A percentile compares a stretch with the other conserved stretches of the same genome.
Evolutionary conservation across 306 rosid species (phyloP).

Genomic region (Sechiopsis laciniata): DNA sequence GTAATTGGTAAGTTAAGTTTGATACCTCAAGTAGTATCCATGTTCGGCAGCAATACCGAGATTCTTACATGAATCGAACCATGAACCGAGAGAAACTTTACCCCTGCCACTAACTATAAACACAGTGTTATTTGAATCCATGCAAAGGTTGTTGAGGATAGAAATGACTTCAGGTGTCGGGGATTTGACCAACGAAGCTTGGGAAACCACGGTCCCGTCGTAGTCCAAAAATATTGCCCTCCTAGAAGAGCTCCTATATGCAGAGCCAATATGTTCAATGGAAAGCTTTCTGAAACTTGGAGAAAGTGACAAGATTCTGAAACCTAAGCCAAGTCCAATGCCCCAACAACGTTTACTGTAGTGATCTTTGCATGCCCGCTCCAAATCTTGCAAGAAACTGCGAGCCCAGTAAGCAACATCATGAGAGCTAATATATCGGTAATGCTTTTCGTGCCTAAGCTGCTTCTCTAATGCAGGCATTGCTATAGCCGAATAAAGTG

Average conservation of each 20-base stretch:
- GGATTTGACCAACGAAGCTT: slow-evolving; percentile 43
- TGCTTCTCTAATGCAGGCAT: slow-evolving; percentile 58
- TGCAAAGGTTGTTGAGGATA: slow-evolving; percentile 58
- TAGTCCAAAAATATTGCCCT: slow-evolving; percentile 85
- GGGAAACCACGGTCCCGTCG: slow-evolving; percentile 75
- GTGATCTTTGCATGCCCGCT: slow-evolving; percentile 68
- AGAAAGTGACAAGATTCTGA: slow-evolving; percentile 68
- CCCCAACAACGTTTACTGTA: slow-evolving; percentile 60
- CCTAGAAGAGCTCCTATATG: slow-evolving; percentile 50
- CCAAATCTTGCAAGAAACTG: slow-evolving; percentile 61
- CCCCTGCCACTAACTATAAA: slow-evolving; percentile 86
- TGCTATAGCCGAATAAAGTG: slow-evolving; percentile 48
- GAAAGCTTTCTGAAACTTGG: slow-evolving; percentile 81
- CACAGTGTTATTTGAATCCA: slow-evolving; percentile 59
- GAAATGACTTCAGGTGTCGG: slow-evolving; percentile 59
- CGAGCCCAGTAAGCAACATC: slow-evolving; percentile 77
- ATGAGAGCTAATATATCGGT: slow-evolving; percentile 65
- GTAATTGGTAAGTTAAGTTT: slow-evolving; percentile 16
- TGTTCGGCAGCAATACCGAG: slow-evolving; percentile 95
- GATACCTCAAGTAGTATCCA: slow-evolving; percentile 70
- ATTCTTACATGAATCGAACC: slow-evolving; percentile 65
- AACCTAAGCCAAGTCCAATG: slow-evolving; percentile 67
- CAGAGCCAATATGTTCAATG: slow-evolving; percentile 45
- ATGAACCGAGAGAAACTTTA: slow-evolving; percentile 46
- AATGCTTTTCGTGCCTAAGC: slow-evolving; percentile 73